Evolutionary conservation across 805 yeast species (phyloP), one percentile per base, ranked within the genome.

Genomic region (Wickerhamiella dianesei): DNA sequence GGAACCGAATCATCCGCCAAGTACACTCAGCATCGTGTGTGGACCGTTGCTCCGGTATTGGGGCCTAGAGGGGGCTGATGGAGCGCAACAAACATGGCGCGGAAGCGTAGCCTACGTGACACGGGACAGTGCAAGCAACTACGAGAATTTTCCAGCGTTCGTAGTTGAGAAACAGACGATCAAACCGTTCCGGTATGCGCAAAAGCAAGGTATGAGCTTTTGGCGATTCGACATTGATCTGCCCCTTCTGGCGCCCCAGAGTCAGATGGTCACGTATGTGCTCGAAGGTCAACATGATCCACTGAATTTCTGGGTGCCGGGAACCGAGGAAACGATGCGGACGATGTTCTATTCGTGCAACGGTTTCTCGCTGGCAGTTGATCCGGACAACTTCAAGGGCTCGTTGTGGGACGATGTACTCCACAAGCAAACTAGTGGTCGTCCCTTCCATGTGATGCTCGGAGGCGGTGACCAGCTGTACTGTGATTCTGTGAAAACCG

Each of bases 401-500:
- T 79, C 84, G 2, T 64, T 92, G 52, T 89, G 97, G 97, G 71
- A 68, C 37, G 96, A 92, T 59, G 94, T 89, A 2, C 56, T 88
- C 55, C 68, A 72, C 21, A 75, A 76, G 50, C 96, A 89, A 59
- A 62, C 67, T 16, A 55, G 62, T 4, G 67, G 71, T 37, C 75
- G 74, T 37, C 75, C 71, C 39, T 85, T 85, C 64, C 96, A 89
- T 62, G 96, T 86, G 3, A 88, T 89, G 94, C 68, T 92, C 22
- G 97, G 97, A 22, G 97, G 97, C 45, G 98, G 98, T 29, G 98
- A 89, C 64, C 98, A 89, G 65, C 73, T 89, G 44, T 89, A 89
- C 62, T 78, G 88, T 45, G 98, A 89, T 64, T 71, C 85, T 1
- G 77, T 89, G 54, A 82, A 81, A 61, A 53, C 71, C 18, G 69